Evolutionary conservation across 129 eudicot genomes (phyloP), one percentile per base, ranked within the genome.

Genomic region (Rutidosis leptorrhynchoides): DNA sequence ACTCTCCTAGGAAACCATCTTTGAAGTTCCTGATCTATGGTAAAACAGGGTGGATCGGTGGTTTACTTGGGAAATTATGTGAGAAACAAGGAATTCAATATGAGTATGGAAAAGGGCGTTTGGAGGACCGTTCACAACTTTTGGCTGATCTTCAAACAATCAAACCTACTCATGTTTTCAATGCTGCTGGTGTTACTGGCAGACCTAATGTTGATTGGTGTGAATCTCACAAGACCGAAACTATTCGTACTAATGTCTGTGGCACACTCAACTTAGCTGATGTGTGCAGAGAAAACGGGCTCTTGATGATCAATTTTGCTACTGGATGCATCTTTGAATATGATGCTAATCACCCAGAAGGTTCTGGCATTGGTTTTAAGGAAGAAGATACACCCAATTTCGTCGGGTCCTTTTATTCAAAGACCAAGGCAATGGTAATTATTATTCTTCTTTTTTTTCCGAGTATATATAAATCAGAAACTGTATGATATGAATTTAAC

Each of bases 201-300:
- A 80, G 96, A 69, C 98, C 98, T 14, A 93, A 93, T 84, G 98
- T 93, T 40, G 98, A 93, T 73, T 93, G 98, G 98, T 93, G 98
- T 74, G 98, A 93, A 62, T 69, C 84, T 24, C 98, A 93, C 69
- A 93, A 84, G 64, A 65, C 96, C 0, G 98, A 93, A 67, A 93
- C 98, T 1, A 88, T 93, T 48, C 85, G 96, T 3, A 71, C 92
- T 37, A 93, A 93, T 88, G 98, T 93, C 46, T 76, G 80, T 4
- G 98, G 98, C 52, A 93, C 98, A 7, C 76, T 93, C 40, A 93
- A 51, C 67, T 72, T 93, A 70, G 96, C 98, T 6, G 98, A 93
- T 74, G 92, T 84, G 8, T 93, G 98, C 84, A 78, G 85, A 72
- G 96, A 88, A 76, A 64, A 77, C 4, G 98, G 96, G 64, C 82